phyloP scores from a whole-genome alignment of 2,329 filamentous ascomycete genomes.

The Colletotrichum spaethianum region DNA sequence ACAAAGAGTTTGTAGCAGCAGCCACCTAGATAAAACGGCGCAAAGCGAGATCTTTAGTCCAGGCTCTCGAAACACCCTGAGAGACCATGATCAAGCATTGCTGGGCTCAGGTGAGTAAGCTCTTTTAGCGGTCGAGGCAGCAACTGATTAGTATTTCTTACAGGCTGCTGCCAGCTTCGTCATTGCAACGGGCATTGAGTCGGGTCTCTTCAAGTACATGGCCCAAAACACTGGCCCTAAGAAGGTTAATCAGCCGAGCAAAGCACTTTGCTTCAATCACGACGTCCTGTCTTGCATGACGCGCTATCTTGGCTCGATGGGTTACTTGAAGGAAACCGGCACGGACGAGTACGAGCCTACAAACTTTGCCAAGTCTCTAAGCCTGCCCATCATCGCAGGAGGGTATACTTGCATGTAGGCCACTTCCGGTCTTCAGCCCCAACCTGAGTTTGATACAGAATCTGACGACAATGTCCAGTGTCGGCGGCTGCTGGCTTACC shows the following conservation, averaged over 20 bases:
- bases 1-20: background rate
- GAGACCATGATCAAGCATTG: constrained; percentile 50
- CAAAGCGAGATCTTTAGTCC: constrained; percentile 19
- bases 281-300: constrained; percentile 48
- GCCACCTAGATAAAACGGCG: background rate
- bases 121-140: background rate
- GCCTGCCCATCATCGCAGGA: constrained; percentile 44
- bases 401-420: constrained; percentile 48
- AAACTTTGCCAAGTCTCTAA: constrained; percentile 49
- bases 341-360: constrained; percentile 51
- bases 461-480: background rate
- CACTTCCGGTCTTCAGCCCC: background rate
- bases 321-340: constrained; percentile 50
- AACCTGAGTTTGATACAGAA: background rate
- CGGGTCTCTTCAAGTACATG: constrained; percentile 22
- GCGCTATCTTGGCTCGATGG: constrained; percentile 53
- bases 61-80: constrained; percentile 47
- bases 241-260: background rate
- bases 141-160: background rate
- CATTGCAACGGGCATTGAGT: constrained; percentile 11
- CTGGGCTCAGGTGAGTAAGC: constrained; percentile 47
- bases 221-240: background rate
- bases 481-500: constrained; percentile 25
- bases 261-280: constrained; percentile 17
- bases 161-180: constrained; percentile 4